Evolutionary conservation across 1,139 yeast species (phyloP).

Genomic region (Yamadazyma pseudoaaseri): DNA sequence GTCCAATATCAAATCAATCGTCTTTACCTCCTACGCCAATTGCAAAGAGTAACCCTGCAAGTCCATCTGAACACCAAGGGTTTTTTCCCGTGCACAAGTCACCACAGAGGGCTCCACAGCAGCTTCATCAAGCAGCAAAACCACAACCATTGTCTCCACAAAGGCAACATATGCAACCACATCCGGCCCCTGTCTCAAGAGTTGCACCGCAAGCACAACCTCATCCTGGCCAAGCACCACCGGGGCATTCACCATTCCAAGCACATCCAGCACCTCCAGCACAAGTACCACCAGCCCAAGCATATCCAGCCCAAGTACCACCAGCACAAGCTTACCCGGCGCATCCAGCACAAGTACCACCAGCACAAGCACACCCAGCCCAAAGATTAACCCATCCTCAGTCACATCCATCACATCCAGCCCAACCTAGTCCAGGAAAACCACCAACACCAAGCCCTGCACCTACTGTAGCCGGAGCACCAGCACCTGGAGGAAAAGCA

Average conservation of each 20-base stretch:
- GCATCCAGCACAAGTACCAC: conserved; percentile 3
- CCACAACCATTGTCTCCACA: not conserved
- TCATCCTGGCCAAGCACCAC: not conserved
- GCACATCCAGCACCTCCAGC: not conserved
- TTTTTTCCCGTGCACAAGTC: not conserved
- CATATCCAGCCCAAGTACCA: too few relatives aligned
- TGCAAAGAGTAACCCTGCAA: not conserved
- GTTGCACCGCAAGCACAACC: not conserved
- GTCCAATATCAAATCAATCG: too few relatives aligned
- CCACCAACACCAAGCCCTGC: too few relatives aligned
- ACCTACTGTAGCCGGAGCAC: conserved; percentile 3
- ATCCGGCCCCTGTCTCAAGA: not conserved
- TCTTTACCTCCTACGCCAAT: not conserved
- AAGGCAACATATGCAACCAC: not conserved
- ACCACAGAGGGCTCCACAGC: not conserved
- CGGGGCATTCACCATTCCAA: not conserved
- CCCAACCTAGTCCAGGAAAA: too few relatives aligned
- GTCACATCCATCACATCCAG: not conserved
- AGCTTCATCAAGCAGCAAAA: not conserved
- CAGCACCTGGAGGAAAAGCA: conserved; percentile 1
- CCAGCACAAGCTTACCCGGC: not conserved
- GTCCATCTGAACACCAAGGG: not conserved
- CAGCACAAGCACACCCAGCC: conserved; percentile 1
- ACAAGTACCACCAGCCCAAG: conserved; percentile 3
- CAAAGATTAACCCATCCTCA: not conserved